Conservation (phyloP, 2,329 filamentous ascomycete genomes). For the Monilinia aucupariae region DNA sequence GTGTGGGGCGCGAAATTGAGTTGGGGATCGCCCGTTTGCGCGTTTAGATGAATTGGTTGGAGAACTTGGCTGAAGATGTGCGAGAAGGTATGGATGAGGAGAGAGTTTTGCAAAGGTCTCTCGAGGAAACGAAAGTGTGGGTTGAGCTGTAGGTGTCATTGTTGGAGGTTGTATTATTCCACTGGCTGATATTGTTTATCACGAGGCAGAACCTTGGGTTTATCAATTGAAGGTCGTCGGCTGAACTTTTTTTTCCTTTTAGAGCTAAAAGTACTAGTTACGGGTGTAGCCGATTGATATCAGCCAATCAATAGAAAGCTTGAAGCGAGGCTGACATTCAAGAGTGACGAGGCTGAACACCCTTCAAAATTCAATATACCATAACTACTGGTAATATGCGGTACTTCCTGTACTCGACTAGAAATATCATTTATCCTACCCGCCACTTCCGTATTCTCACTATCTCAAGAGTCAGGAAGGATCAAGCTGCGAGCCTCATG, state of each 20-base stretch:
- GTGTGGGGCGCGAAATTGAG: conserved; percentile 64
- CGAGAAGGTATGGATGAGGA: conserved; percentile 82
- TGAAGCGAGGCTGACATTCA: not conserved
- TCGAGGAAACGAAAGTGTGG: conserved; percentile 44
- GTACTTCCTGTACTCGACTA: too few relatives aligned
- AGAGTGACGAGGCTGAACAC: conserved; percentile 6
- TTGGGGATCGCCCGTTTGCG: conserved; percentile 72
- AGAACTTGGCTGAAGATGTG: conserved; percentile 65
- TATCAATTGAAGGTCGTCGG: conserved; percentile 12
- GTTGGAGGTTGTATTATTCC: conserved; percentile 13
- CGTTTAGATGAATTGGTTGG: conserved; percentile 54
- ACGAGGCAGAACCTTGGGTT: conserved; percentile 14
- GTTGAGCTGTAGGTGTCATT: conserved; percentile 28
- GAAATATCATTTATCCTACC: too few relatives aligned
- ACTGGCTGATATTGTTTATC: not conserved
- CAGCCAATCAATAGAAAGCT: conserved; percentile 2
- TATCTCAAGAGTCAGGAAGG: too few relatives aligned
- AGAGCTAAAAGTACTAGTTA: conserved; percentile 3
- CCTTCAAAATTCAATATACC: not conserved
- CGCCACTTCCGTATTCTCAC: not conserved
- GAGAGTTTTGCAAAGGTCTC: conserved; percentile 84
- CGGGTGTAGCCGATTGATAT: not conserved
- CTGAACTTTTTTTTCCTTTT: conserved; percentile 16
- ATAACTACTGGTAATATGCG: too few relatives aligned
- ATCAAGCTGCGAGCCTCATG: not conserved